phyloP scores from a whole-genome alignment of 116 monocot species.

The Thalassia testudinum region DNA sequence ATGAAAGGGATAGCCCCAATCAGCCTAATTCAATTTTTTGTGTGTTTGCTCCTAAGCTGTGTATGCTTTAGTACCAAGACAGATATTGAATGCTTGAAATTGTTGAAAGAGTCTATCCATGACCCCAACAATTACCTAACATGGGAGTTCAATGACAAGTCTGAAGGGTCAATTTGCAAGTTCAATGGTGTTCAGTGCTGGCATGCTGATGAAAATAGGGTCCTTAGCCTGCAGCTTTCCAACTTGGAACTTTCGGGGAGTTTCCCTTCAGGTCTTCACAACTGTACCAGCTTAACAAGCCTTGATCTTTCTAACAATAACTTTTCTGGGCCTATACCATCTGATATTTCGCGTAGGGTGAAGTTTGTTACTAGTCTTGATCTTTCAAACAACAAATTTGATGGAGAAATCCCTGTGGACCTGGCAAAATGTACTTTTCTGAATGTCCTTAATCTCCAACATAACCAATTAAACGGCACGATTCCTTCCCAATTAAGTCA shows the following conservation, averaged over 20 bases:
- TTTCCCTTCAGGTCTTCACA: constrained; percentile 47
- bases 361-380: constrained; percentile 43
- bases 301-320: constrained; percentile 64
- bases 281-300: constrained; percentile 52
- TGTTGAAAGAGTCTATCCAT: constrained; percentile 25
- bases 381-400: constrained; percentile 61
- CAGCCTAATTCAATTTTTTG: too few species aligned
- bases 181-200: constrained; percentile 78
- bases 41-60: too few species aligned
- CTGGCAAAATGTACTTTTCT: constrained; percentile 35
- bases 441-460: constrained; percentile 40
- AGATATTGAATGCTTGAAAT: constrained; percentile 51
- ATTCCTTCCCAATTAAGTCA: constrained; percentile 33
- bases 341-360: constrained; percentile 36
- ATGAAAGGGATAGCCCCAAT: too few species aligned
- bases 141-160: constrained; percentile 32
- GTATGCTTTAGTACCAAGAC: constrained; percentile 14
- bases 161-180: constrained; percentile 48
- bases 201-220: constrained; percentile 63
- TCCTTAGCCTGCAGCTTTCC: constrained; percentile 45
- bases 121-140: constrained; percentile 33
- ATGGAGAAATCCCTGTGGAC: constrained; percentile 33
- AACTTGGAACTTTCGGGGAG: constrained; percentile 48
- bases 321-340: constrained; percentile 43
- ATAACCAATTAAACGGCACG: constrained; percentile 33